Conservation (phyloP, 257 asterid genomes). For the Fraxinus cuspidata region DNA sequence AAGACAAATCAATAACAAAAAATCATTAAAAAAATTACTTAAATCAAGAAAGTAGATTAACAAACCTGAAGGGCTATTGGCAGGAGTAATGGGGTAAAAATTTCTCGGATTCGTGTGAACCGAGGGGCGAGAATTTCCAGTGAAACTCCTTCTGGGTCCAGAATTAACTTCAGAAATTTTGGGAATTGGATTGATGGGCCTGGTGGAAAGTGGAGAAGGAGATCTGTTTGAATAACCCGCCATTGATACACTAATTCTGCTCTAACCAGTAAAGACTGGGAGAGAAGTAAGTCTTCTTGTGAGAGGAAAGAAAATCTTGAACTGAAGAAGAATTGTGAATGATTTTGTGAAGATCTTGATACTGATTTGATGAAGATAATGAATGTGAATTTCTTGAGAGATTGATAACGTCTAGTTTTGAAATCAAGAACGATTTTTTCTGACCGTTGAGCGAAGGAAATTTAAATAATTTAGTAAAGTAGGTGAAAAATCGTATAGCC, state of each 20-base stretch:
- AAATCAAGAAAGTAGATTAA: constrained; percentile 17
- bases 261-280: neutral
- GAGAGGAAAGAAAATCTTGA: constrained; percentile 34
- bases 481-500: constrained; percentile 26
- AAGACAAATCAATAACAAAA: constrained; percentile 10
- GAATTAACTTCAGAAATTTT: constrained; percentile 48
- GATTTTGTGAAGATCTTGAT: constrained; percentile 33
- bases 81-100: constrained; percentile 66
- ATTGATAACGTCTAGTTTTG: constrained; percentile 74
- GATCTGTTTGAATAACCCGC: constrained; percentile 64
- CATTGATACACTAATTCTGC: constrained; percentile 36
- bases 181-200: constrained; percentile 42
- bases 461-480: neutral
- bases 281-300: constrained; percentile 7
- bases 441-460: constrained; percentile 54
- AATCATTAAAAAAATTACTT: neutral
- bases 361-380: constrained; percentile 13
- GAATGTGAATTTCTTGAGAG: constrained; percentile 10
- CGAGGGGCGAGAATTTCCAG: constrained; percentile 53
- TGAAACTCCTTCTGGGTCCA: constrained; percentile 60
- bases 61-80: constrained; percentile 82
- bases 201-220: constrained; percentile 64
- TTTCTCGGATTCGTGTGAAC: constrained; percentile 51
- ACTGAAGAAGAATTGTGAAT: constrained; percentile 4
- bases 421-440: neutral